These are phyloP conservation scores for Heimioporus sp. DNA, from an alignment of 768 basidiomycete species.

Conservation along the genomic window DNA sequence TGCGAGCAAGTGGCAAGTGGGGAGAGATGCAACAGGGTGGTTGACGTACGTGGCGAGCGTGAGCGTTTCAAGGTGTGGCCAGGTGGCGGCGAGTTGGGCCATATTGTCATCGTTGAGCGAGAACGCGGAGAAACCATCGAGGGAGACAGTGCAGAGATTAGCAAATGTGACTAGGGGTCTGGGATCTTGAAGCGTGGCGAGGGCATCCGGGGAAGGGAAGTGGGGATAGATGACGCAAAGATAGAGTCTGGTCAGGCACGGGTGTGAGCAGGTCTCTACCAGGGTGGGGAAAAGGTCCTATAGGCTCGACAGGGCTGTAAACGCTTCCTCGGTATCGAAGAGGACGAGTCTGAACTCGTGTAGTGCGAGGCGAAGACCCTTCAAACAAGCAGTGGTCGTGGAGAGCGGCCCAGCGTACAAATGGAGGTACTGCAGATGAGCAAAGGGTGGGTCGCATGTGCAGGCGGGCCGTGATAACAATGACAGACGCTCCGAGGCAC, in stretches of 20 bases:
- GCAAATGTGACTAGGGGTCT: conserved; percentile 14
- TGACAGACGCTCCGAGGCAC: conserved; percentile 9
- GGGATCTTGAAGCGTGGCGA: conserved; percentile 6
- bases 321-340: conserved; percentile 15
- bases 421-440: conserved; percentile 16
- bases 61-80: conserved; percentile 23
- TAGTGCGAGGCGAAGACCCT: conserved; percentile 7
- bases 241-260: conserved; percentile 7
- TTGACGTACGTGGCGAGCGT: conserved; percentile 15
- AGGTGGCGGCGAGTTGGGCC: conserved; percentile 11
- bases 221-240: conserved; percentile 16
- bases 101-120: conserved; percentile 17
- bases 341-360: conserved; percentile 21
- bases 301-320: conserved; percentile 3
- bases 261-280: conserved; percentile 9
- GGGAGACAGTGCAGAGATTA: conserved; percentile 8
- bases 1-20: conserved; percentile 18
- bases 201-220: not conserved
- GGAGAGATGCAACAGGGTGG: conserved; percentile 12
- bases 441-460: not conserved
- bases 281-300: conserved; percentile 12
- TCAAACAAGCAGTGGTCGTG: conserved; percentile 5
- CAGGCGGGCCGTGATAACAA: conserved; percentile 6
- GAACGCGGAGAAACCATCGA: conserved; percentile 17
- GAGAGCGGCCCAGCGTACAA: conserved; percentile 16